These are phyloP conservation scores for Pichia sp. DNA, from an alignment of 1,139 yeast genomes.

Conservation along the genomic window DNA sequence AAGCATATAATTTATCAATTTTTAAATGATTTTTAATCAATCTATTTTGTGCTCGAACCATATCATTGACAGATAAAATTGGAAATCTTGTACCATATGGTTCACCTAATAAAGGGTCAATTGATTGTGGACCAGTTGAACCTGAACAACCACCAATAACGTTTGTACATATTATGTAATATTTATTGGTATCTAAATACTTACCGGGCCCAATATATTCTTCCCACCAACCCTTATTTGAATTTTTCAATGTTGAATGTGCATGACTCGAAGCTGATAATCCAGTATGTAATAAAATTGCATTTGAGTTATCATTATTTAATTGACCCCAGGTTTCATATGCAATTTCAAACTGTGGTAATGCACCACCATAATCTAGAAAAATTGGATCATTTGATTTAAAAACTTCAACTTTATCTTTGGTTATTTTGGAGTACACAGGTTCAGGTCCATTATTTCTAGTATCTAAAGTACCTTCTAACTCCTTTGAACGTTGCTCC, in stretches of 20 bases:
- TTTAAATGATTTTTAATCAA: conserved; percentile 57
- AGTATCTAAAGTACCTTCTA: conserved; percentile 38
- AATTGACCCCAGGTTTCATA: conserved; percentile 88
- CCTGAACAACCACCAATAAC: conserved; percentile 95
- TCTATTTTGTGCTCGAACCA: conserved; percentile 83
- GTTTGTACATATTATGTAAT: conserved; percentile 80
- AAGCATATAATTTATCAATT: conserved; percentile 60
- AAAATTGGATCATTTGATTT: conserved; percentile 52
- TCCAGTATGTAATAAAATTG: conserved; percentile 81
- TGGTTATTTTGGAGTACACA: conserved; percentile 60
- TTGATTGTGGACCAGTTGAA: conserved; percentile 85
- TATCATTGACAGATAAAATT: conserved; percentile 75
- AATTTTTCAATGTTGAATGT: conserved; percentile 67
- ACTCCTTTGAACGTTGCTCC: conserved; percentile 50
- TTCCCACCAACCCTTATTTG: conserved; percentile 94
- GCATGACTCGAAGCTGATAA: conserved; percentile 93
- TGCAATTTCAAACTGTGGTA: conserved; percentile 73
- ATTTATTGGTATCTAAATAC: conserved; percentile 73
- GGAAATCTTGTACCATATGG: conserved; percentile 87
- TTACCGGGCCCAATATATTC: conserved; percentile 80
- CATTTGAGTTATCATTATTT: conserved; percentile 57
- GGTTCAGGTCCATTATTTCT: conserved; percentile 69
- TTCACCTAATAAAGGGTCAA: conserved; percentile 62
- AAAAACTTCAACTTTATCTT: conserved; percentile 57
- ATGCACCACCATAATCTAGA: conserved; percentile 74